phyloP scores from a whole-genome alignment of 2,329 filamentous ascomycete species.

The Septoria linicola region DNA sequence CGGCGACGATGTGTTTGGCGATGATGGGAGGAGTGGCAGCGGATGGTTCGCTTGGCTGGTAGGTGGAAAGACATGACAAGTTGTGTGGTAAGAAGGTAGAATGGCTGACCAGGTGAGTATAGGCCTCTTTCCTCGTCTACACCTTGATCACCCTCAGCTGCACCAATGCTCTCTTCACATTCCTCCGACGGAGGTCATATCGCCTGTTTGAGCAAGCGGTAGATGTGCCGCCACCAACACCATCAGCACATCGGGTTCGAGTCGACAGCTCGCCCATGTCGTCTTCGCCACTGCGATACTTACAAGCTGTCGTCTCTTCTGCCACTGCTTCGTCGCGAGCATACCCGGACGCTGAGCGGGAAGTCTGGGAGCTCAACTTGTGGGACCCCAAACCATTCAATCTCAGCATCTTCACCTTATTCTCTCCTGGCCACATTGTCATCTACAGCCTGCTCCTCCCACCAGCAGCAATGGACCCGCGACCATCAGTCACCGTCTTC shows the following conservation, averaged over 20 bases:
- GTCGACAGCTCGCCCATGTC: slow-evolving; percentile 79
- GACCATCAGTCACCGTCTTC: slow-evolving; percentile 81
- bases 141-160: slow-evolving; percentile 65
- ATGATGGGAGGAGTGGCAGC: slow-evolving; percentile 46
- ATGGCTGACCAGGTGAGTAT: slow-evolving; percentile 11
- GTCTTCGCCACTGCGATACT: slow-evolving; percentile 73
- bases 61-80: slow-evolving; percentile 31
- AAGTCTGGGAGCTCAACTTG: slow-evolving; percentile 92
- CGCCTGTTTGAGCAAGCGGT: slow-evolving; percentile 86
- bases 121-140: slow-evolving; percentile 65
- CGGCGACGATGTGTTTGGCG: slow-evolving; percentile 78
- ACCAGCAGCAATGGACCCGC: slow-evolving; percentile 68
- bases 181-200: slow-evolving; percentile 79
- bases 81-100: neutral
- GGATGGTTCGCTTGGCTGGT: slow-evolving; percentile 69
- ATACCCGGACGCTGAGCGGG: slow-evolving; percentile 74
- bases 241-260: slow-evolving; percentile 82
- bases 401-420: slow-evolving; percentile 79
- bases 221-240: slow-evolving; percentile 71
- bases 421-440: slow-evolving; percentile 90
- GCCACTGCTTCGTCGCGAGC: slow-evolving; percentile 77
- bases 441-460: slow-evolving; percentile 88
- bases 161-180: slow-evolving; percentile 76
- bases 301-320: slow-evolving; percentile 65
- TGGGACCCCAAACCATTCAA: slow-evolving; percentile 91